Evolutionary conservation across 768 basidiomycete genomes (phyloP).

Genomic region (Amanita rimosa): DNA sequence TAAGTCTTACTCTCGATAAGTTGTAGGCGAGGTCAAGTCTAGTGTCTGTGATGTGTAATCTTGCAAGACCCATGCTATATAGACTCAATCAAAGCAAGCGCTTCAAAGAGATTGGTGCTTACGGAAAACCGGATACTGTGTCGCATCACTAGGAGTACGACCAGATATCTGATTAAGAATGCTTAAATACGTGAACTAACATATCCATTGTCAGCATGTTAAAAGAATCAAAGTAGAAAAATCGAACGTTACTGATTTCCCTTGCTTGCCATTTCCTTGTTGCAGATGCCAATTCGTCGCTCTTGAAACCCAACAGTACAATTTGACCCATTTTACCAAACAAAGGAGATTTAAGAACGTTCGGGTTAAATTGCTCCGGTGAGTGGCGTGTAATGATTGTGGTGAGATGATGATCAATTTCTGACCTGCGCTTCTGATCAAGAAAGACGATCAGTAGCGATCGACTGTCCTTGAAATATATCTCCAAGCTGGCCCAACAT

Average conservation of each 20-base stretch:
- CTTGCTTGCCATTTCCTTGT: slow-evolving; percentile 81
- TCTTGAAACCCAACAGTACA: slow-evolving; percentile 35
- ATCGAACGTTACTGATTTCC: slow-evolving; percentile 81
- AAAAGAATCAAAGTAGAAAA: not conserved
- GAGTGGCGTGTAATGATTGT: slow-evolving; percentile 32
- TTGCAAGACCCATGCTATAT: slow-evolving; percentile 75
- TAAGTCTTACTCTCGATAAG: slow-evolving; percentile 61
- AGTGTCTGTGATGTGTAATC: slow-evolving; percentile 70
- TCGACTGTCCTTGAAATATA: slow-evolving; percentile 89
- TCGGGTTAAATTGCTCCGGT: slow-evolving; percentile 33
- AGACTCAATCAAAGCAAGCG: not conserved
- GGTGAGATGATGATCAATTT: slow-evolving; percentile 42
- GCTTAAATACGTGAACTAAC: slow-evolving; percentile 79
- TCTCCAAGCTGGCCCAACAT: slow-evolving; percentile 49
- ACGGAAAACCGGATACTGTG: slow-evolving; percentile 91
- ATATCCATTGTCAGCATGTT: not conserved
- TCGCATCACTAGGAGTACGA: slow-evolving; percentile 88
- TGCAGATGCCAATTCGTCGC: slow-evolving; percentile 57
- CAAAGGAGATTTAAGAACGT: slow-evolving; percentile 42
- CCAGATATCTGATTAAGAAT: slow-evolving; percentile 89
- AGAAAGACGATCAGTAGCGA: slow-evolving; percentile 79
- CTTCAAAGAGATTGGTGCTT: slow-evolving; percentile 14
- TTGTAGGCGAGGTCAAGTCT: slow-evolving; percentile 48
- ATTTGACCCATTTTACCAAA: slow-evolving; percentile 42
- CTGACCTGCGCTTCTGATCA: slow-evolving; percentile 51